Percentiles rank a stretch among this genome's conserved stretches.
These are phyloP conservation scores for Phlebiopsis gigantea DNA, from an alignment of 768 basidiomycete species.

Conservation along the genomic window DNA sequence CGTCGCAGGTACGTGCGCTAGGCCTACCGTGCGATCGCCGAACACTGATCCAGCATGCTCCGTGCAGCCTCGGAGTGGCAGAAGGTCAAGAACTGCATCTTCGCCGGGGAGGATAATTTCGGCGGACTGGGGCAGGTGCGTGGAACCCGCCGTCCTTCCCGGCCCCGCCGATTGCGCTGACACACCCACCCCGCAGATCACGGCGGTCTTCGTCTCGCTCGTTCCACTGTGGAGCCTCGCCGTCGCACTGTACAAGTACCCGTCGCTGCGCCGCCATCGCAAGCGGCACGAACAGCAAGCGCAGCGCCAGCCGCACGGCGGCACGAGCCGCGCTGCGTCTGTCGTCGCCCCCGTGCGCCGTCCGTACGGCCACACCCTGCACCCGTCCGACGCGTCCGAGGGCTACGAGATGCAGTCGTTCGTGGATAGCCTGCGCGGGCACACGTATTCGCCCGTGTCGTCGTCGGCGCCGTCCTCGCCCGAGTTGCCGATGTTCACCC, in stretches of 20 bases:
- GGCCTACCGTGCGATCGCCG: too few species aligned
- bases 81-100: constrained; percentile 18
- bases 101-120: constrained; percentile 20
- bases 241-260: constrained; percentile 20
- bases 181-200: constrained; percentile 14
- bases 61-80: constrained; percentile 20
- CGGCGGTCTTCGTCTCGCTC: constrained; percentile 19
- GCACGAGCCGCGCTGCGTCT: background rate
- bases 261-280: constrained; percentile 1
- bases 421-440: background rate
- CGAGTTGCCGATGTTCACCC: background rate
- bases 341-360: background rate
- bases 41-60: background rate
- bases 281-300: background rate
- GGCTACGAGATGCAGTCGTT: background rate
- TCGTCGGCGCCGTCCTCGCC: background rate
- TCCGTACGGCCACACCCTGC: background rate
- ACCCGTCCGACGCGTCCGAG: constrained; percentile 1
- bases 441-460: background rate
- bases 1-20: constrained; percentile 15
- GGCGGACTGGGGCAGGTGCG: constrained; percentile 22
- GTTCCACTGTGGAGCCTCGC: constrained; percentile 22
- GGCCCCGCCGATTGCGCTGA: background rate
- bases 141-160: background rate
- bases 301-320: background rate